A percentile compares a stretch with the other conserved stretches of the same genome.
These are phyloP conservation scores for Rhodamnia argentea DNA, from an alignment of 345 rosid species.

Conservation along the genomic window DNA sequence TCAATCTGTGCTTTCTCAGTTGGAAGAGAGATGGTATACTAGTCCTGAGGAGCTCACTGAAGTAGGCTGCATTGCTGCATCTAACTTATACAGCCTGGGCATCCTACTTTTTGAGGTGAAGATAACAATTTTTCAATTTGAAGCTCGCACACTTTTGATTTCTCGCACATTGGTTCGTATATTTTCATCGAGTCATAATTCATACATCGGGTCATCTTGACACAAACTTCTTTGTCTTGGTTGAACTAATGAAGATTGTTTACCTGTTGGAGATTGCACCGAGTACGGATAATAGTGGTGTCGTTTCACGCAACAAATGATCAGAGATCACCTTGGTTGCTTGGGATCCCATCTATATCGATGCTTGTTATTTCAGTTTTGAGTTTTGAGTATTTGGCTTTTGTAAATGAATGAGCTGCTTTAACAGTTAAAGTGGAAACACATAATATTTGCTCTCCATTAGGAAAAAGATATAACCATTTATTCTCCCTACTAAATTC, in stretches of 20 bases:
- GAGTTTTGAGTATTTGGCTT: neutral
- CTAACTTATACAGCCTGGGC: constrained; percentile 66
- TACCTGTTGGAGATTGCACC: neutral
- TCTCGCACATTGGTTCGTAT: neutral
- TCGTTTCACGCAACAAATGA: neutral
- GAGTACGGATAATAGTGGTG: neutral
- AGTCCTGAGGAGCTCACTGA: constrained; percentile 50
- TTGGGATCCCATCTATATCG: neutral
- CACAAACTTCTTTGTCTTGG: neutral
- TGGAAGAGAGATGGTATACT: constrained; percentile 58
- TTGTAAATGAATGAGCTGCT: neutral
- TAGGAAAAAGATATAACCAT: neutral
- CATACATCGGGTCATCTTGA: neutral
- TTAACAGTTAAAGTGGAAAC: neutral
- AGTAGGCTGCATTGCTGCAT: constrained; percentile 24
- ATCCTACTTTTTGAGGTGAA: constrained; percentile 77
- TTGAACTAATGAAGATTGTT: neutral
- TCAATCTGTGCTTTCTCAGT: constrained; percentile 14
- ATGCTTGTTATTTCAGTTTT: neutral
- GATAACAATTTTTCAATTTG: neutral
- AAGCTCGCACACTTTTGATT: neutral
- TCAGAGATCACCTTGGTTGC: neutral
- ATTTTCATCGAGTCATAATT: neutral
- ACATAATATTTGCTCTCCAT: neutral
- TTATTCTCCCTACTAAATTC: neutral